phyloP scores from a whole-genome alignment of 1,284 basidiomycete genomes.

The Papiliotrema fonsecae region DNA sequence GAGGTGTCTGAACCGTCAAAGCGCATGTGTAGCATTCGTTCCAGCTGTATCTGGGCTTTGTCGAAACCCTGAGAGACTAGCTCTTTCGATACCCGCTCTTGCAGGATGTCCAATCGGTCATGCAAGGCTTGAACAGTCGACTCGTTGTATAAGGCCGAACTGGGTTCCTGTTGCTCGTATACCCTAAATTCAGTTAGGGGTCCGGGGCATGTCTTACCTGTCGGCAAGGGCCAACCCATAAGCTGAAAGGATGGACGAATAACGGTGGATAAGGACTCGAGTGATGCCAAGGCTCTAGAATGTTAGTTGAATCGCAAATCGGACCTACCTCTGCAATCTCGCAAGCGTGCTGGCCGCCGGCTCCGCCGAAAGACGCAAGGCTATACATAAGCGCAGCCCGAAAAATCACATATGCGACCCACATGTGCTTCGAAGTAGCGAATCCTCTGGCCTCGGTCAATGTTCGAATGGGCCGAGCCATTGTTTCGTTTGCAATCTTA shows the following conservation, averaged over 20 bases:
- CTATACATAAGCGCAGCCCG: too few relatives aligned
- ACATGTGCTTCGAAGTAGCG: constrained; percentile 74
- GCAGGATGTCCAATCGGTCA: constrained; percentile 68
- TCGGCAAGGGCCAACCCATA: constrained; percentile 87
- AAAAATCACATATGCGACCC: too few relatives aligned
- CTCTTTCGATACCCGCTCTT: constrained; percentile 60
- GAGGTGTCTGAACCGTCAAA: constrained; percentile 78
- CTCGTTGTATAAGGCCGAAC: constrained; percentile 36
- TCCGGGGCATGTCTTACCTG: constrained; percentile 47
- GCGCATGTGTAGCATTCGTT: constrained; percentile 85
- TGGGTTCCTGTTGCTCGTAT: constrained; percentile 78
- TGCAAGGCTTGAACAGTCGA: constrained; percentile 50
- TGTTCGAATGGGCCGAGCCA: constrained; percentile 87
- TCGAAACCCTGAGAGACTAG: constrained; percentile 75
- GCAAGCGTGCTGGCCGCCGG: constrained; percentile 88
- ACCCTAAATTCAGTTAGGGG: constrained; percentile 55
- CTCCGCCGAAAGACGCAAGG: constrained; percentile 83
- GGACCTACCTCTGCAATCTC: constrained; percentile 59
- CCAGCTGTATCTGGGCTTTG: constrained; percentile 61
- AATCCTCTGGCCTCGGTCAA: constrained; percentile 86
- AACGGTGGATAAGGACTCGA: constrained; percentile 77
- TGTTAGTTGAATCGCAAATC: too few relatives aligned
- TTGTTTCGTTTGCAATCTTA: constrained; percentile 89
- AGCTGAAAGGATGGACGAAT: constrained; percentile 80
- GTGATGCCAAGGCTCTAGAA: constrained; percentile 66